Percentiles rank a stretch among this genome's conserved stretches.
phyloP scores from a whole-genome alignment of 352 stramenopile species.

The Globisporangium uncinulatum region DNA sequence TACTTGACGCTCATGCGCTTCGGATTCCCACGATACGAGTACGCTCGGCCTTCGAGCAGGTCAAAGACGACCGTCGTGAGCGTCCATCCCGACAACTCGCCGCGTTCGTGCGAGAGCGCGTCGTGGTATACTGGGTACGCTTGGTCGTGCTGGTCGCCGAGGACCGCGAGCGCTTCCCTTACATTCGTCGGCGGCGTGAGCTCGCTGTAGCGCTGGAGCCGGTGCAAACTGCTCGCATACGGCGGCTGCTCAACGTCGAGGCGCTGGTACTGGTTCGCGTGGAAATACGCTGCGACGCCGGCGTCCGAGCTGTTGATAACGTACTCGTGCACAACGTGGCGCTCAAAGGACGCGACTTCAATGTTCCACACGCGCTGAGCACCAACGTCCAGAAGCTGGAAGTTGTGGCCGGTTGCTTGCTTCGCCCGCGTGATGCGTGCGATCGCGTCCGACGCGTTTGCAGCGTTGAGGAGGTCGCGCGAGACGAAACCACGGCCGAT shows the following conservation, averaged over 20 bases:
- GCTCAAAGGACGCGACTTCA: constrained; percentile 59
- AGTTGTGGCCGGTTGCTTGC: constrained; percentile 68
- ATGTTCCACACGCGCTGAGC: constrained; percentile 52
- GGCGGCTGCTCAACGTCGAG: constrained; percentile 50
- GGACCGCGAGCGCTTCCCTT: constrained; percentile 38
- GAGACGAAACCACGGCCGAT: constrained; percentile 69
- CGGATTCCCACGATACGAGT: constrained; percentile 50
- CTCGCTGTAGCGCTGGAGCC: constrained; percentile 52
- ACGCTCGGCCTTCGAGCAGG: constrained; percentile 28
- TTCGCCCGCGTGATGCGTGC: constrained; percentile 36
- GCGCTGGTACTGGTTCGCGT: constrained; percentile 74
- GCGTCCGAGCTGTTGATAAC: constrained; percentile 2
- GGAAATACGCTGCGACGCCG: constrained; percentile 43
- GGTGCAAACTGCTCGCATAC: constrained; percentile 64
- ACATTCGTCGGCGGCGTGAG: constrained; percentile 32
- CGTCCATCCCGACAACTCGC: constrained; percentile 67
- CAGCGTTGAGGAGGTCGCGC: constrained; percentile 44
- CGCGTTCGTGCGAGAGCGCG: constrained; percentile 37
- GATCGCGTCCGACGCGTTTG: constrained; percentile 40
- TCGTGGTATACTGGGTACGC: constrained; percentile 67
- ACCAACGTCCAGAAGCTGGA: constrained; percentile 67
- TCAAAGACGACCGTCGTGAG: constrained; percentile 69
- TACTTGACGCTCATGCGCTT: constrained; percentile 22
- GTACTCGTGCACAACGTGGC: constrained; percentile 40
- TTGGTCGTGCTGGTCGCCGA: constrained; percentile 58